Base-by-base conservation (phyloP, 352 stramenopile species). In the Phytophthora crassamura region DNA sequence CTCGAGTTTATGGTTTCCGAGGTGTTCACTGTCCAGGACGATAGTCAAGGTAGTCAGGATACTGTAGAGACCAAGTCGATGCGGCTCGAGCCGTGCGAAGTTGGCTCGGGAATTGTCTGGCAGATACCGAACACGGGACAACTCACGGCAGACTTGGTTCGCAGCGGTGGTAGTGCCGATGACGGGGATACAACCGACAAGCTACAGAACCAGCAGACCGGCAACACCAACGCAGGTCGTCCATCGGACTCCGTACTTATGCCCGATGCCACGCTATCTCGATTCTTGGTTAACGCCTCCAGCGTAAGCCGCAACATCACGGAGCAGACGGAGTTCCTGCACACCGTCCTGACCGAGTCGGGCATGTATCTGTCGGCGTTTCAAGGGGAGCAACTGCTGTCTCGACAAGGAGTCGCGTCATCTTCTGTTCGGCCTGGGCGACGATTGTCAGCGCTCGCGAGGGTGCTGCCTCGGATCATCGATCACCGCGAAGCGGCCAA, bases 1-100 rank as follows among this genome's bases (percentile, higher is more conserved):
- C 64, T 93, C 28, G 79, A 91, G 33, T 90, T 91, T 39, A 89
- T 93, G 78, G 88, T 80, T 40, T 70, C 59, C 2, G 75, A 89
- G 32, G 39, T 90, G 1, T 51, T 86, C 1, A 59, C 53, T 7
- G 61, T 59, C 16, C 33, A 48, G 4, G 38, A 59, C n/a, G 68
- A 73, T 16, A 11, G 14, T 0, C 32, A 62, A 7, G 28, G 9
- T 20, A 36, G 3, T n/a, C 52, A 64, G 36, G 40, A 43, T 1
- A 49, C 22, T 18, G 33, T 48, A 10, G 45, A 55, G 16, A 36
- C 54, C 0, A 36, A 46, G 9, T 33, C 68, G 30, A 57, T 50
- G 18, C 33, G 36, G 20, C 30, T 70, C 22, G 58, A 67, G 9
- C 47, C 32, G 0, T 73, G 64, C 14, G 64, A 73, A 42, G 42